Percentiles rank a stretch among this genome's conserved stretches.
phyloP scores from a whole-genome alignment of 305 asterid genomes.

The Fraxinus sp. region DNA sequence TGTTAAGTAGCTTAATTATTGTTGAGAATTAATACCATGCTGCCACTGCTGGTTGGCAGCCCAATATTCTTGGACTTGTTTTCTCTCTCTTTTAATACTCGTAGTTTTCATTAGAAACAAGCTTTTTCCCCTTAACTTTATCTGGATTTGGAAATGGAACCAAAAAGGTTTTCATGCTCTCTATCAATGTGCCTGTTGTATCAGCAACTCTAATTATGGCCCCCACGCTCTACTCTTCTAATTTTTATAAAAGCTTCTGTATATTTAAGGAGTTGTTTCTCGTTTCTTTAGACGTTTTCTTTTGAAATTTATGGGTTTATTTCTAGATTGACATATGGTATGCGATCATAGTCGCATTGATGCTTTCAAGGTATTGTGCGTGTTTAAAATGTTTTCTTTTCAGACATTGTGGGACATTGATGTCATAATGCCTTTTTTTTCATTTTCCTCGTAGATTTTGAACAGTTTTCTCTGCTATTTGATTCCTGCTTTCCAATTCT shows the following conservation, averaged over 20 bases:
- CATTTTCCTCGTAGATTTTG: constrained; percentile 44
- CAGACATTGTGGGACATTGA: not conserved
- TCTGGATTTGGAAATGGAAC: not conserved
- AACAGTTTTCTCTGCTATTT: constrained; percentile 39
- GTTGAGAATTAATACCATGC: not conserved
- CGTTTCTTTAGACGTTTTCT: constrained; percentile 11
- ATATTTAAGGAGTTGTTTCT: not conserved
- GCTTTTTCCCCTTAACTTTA: not conserved
- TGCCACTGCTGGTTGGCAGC: not conserved
- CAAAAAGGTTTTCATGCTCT: not conserved
- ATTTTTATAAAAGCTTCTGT: not conserved
- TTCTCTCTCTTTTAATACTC: not conserved
- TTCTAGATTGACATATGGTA: not conserved
- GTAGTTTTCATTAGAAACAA: not conserved
- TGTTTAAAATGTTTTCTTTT: constrained; percentile 1
- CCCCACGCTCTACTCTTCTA: not conserved
- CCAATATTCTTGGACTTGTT: not conserved
- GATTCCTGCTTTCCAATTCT: constrained; percentile 60
- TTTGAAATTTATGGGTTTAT: constrained; percentile 11
- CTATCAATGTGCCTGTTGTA: not conserved
- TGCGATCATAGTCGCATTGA: constrained; percentile 4
- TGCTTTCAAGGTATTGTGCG: not conserved
- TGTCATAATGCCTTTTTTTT: not conserved
- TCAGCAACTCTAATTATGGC: not conserved
- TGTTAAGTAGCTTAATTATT: not conserved